Evolutionary conservation across 192 early-diverging fungal species (phyloP).

Genomic region (Backusella sp.): DNA sequence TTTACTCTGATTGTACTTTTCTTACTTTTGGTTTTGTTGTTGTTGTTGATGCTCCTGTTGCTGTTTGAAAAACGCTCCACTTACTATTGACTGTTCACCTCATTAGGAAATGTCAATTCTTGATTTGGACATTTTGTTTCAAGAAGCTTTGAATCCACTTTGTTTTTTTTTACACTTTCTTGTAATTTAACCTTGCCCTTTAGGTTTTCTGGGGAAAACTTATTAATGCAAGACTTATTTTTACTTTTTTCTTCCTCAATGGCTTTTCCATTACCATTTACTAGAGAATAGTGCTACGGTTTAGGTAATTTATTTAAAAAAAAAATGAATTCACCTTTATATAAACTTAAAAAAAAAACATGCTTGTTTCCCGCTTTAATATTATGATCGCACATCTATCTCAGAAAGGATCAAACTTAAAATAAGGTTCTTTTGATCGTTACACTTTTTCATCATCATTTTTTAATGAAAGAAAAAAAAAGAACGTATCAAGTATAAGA

Average conservation of each 20-base stretch:
- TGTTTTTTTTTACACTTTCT: not conserved
- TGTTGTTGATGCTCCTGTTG: not conserved
- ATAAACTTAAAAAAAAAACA: not conserved
- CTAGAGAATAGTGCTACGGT: not conserved
- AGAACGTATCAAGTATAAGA: too few species aligned
- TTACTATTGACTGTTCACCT: not conserved
- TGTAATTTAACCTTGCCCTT: not conserved
- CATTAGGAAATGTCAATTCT: not conserved
- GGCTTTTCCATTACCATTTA: not conserved
- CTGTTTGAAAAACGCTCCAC: not conserved
- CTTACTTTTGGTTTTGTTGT: not conserved
- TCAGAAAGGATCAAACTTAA: too few species aligned
- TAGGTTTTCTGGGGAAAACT: not conserved
- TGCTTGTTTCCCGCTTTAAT: not conserved
- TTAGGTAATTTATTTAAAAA: not conserved
- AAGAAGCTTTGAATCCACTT: not conserved
- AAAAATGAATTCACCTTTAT: not conserved
- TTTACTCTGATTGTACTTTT: not conserved
- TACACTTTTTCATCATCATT: too few species aligned
- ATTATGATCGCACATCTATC: not conserved
- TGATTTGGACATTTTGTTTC: not conserved
- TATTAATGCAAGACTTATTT: not conserved
- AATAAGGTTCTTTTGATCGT: too few species aligned
- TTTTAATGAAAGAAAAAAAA: too few species aligned
- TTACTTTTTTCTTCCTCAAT: not conserved